A percentile compares a stretch with the other conserved stretches of the same genome.
phyloP scores from a whole-genome alignment of 1,284 basidiomycete species.

The Irpex sp. region DNA sequence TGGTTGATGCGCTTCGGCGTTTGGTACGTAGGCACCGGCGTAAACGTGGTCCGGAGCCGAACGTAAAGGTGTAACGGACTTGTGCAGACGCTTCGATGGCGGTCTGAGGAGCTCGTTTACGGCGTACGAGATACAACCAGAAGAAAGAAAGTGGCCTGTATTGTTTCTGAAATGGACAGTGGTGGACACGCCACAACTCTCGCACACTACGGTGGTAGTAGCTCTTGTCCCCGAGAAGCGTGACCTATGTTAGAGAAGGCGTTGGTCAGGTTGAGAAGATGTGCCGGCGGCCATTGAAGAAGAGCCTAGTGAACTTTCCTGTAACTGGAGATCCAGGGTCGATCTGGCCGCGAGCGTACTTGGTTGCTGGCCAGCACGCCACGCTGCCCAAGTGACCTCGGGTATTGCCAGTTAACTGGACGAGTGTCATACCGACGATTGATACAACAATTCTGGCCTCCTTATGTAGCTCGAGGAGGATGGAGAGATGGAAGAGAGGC shows the following conservation, averaged over 20 bases:
- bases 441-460: too few relatives aligned
- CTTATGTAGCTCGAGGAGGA: too few relatives aligned
- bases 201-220: not conserved
- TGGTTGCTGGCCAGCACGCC: not conserved
- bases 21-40: not conserved
- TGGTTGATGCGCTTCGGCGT: not conserved
- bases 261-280: not conserved
- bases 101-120: not conserved
- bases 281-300: not conserved
- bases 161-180: not conserved
- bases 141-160: not conserved
- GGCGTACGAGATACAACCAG: not conserved
- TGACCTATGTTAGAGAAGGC: not conserved
- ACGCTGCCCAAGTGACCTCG: not conserved
- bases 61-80: not conserved
- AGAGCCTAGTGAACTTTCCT: not conserved
- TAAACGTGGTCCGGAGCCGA: not conserved
- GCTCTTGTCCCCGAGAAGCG: not conserved
- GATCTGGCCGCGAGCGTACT: not conserved
- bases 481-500: not conserved
- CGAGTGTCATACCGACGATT: too few relatives aligned
- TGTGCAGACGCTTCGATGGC: not conserved
- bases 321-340: not conserved
- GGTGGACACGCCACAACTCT: not conserved
- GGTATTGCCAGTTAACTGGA: not conserved